Percentiles rank a stretch among this genome's conserved stretches.
Conservation (phyloP, 73 alveolate species). For the Tetrahymena elliotti region DNA sequence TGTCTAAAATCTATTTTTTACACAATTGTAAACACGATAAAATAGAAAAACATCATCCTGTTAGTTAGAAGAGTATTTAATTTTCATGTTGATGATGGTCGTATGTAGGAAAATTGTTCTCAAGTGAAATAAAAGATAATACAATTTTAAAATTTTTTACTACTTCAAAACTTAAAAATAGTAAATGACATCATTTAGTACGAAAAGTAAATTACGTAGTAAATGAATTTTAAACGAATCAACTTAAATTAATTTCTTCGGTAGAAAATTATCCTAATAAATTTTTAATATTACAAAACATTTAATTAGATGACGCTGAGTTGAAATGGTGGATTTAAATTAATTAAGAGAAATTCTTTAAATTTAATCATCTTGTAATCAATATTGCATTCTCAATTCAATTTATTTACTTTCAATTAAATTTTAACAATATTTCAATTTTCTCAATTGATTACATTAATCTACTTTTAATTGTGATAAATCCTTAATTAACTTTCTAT, state of each 20-base stretch:
- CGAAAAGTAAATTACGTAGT: not conserved
- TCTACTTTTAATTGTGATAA: not conserved
- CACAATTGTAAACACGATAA: not conserved
- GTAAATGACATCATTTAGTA: not conserved
- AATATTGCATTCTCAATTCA: not conserved
- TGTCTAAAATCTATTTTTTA: too few relatives aligned
- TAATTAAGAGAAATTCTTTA: not conserved
- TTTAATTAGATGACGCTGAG: not conserved
- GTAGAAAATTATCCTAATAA: not conserved
- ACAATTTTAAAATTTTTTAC: too few relatives aligned
- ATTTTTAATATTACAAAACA: not conserved
- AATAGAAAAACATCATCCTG: too few relatives aligned
- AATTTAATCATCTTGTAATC: not conserved
- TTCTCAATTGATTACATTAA: not conserved
- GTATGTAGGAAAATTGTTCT: not conserved
- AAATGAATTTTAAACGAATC: not conserved
- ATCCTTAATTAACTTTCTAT: too few relatives aligned
- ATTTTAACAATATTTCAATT: not conserved
- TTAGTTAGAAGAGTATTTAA: too few relatives aligned
- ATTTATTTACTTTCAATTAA: not conserved
- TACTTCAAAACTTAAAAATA: not conserved
- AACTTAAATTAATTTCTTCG: not conserved
- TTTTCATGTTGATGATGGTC: not conserved
- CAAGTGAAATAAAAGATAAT: too few relatives aligned
- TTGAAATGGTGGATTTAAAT: not conserved